A percentile compares a stretch with the other conserved stretches of the same genome.
phyloP scores from a whole-genome alignment of 768 basidiomycete genomes.

The Suillus cothurnatus region DNA sequence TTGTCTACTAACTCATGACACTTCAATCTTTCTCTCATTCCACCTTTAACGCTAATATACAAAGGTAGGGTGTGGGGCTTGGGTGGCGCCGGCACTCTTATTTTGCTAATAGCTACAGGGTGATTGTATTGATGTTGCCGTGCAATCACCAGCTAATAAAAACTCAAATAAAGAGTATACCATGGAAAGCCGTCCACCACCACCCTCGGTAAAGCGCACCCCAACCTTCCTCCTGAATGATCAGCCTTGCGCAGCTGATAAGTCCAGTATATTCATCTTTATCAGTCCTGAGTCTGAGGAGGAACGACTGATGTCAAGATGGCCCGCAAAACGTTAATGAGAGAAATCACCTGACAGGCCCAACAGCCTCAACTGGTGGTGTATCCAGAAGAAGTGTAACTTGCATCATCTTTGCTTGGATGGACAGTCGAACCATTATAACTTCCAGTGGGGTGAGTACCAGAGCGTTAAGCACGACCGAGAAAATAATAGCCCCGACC shows the following conservation, averaged over 20 bases:
- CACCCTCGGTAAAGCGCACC: conserved; percentile 37
- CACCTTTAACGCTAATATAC: no score
- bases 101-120: no score
- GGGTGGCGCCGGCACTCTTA: no score
- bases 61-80: no score
- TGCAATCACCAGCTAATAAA: no score
- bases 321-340: background rate
- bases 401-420: background rate
- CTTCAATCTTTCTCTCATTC: no score
- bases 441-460: conserved; percentile 30
- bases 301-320: background rate
- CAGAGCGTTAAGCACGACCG: background rate
- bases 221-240: conserved; percentile 40
- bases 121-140: no score
- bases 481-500: conserved; percentile 12
- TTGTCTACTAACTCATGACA: no score
- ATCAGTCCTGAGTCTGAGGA: background rate
- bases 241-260: conserved; percentile 33
- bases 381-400: background rate
- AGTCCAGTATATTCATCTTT: background rate
- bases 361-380: background rate
- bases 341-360: background rate
- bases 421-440: conserved; percentile 14
- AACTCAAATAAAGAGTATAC: conserved; percentile 4
- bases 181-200: conserved; percentile 28